A percentile compares a stretch with the other conserved stretches of the same genome.
These are phyloP conservation scores for Aciculoconidium aculeatum DNA, from an alignment of 805 yeast genomes.

Conservation along the genomic window DNA sequence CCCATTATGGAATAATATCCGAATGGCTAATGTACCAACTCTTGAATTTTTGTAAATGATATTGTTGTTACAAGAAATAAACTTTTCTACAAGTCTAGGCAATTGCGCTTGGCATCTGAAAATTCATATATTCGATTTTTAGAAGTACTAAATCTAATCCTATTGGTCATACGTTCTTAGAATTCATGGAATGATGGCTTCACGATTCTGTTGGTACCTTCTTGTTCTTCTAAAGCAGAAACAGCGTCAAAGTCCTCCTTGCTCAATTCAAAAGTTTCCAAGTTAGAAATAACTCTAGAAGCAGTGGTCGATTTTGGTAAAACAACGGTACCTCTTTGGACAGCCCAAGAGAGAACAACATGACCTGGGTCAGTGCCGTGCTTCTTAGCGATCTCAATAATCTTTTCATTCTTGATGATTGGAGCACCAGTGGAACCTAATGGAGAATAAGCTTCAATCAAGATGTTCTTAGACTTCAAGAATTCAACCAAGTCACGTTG, in stretches of 20 bases:
- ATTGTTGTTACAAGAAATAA: too few relatives aligned
- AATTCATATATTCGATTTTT: too few relatives aligned
- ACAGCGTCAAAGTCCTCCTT: slow-evolving; percentile 32
- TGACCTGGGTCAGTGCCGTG: slow-evolving; percentile 42
- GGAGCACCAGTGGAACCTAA: slow-evolving; percentile 60
- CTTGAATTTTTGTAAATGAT: too few relatives aligned
- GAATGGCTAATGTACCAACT: too few relatives aligned
- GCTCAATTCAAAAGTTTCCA: slow-evolving; percentile 29
- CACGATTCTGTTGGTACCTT: slow-evolving; percentile 27
- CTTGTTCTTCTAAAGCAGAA: slow-evolving; percentile 24
- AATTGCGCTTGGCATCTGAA: too few relatives aligned
- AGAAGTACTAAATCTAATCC: too few relatives aligned
- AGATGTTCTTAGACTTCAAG: slow-evolving; percentile 47
- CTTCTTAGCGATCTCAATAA: slow-evolving; percentile 41
- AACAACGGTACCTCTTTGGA: slow-evolving; percentile 49
- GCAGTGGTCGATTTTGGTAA: slow-evolving; percentile 33
- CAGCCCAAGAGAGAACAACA: slow-evolving; percentile 53
- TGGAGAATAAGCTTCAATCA: slow-evolving; percentile 73
- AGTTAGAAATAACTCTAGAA: slow-evolving; percentile 31
- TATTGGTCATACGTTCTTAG: too few relatives aligned
- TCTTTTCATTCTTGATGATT: slow-evolving; percentile 37
- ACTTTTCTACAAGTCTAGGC: too few relatives aligned
- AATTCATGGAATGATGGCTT: slow-evolving; percentile 19
- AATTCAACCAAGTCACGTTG: slow-evolving; percentile 53
- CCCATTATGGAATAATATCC: too few relatives aligned